Evolutionary conservation across 345 rosid genomes (phyloP).

Genomic region (Eutrema yunnanense): DNA sequence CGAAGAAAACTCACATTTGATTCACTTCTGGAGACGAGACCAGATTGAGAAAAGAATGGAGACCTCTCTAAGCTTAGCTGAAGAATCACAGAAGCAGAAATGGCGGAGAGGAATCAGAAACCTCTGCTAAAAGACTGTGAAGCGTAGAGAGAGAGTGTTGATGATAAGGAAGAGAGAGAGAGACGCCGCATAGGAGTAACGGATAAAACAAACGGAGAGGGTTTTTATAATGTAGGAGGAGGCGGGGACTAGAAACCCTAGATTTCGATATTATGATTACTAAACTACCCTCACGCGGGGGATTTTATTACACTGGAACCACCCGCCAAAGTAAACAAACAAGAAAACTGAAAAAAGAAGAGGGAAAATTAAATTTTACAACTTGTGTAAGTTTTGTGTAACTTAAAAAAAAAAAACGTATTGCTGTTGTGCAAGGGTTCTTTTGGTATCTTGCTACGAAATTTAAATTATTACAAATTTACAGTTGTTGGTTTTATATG

Average conservation of each 20-base stretch:
- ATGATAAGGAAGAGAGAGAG: slow-evolving; percentile 25
- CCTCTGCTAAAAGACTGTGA: neutral
- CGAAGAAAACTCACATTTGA: slow-evolving; percentile 14
- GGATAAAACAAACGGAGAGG: slow-evolving; percentile 31
- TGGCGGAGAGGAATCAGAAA: neutral
- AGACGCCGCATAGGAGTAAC: slow-evolving; percentile 30
- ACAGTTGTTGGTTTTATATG: neutral
- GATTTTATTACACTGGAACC: slow-evolving; percentile 1
- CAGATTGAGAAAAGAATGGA: neutral
- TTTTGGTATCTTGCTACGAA: slow-evolving; percentile 15
- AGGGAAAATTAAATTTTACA: slow-evolving; percentile 14
- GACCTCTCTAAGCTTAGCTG: neutral
- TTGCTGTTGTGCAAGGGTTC: neutral
- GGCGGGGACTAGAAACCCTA: slow-evolving; percentile 34
- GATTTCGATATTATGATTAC: neutral
- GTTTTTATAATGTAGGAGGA: slow-evolving; percentile 16
- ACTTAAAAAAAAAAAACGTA: neutral
- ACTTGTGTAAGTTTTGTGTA: neutral
- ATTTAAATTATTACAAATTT: neutral
- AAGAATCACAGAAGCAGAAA: neutral
- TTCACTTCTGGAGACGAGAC: neutral
- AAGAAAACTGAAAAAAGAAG: neutral
- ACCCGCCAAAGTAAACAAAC: slow-evolving; percentile 25
- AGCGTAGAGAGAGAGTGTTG: slow-evolving; percentile 3
- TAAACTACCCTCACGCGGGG: slow-evolving; percentile 17